Evolutionary conservation across 371 early-diverging fungal genomes (phyloP), one percentile per base, ranked within the genome.

Genomic region (Hamiltosporidium tvaerminnensis): DNA sequence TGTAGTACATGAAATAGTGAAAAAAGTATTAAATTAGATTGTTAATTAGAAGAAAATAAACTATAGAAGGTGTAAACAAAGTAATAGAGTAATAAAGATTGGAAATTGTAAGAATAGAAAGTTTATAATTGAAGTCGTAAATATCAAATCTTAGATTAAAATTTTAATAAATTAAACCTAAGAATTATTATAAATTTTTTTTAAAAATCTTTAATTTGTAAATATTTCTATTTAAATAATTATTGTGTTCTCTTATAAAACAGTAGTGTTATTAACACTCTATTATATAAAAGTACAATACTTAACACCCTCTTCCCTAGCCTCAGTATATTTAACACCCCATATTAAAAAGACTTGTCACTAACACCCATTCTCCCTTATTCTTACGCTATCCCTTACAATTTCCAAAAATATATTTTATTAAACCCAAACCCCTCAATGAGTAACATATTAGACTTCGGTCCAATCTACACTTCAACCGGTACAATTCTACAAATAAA

Each of bases 401-500:
- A 44, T 44, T 44, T 44, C 14, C 14, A 9, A 44, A 9, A 44
- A 9, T 44, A 44, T 9, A 44, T 9, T 44, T 9, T 44, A 44
- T 44, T 5, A 9, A 44, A 44, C 5, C 5, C 9, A 44, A 9
- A 52, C 12, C 56, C 61, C 56, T 53, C 2, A 44, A 71, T 71
- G 63, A 39, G 55, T 2, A 59, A 55, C 31, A 14, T 10, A 32
- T 30, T 71, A 10, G 76, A 75, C 53, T 64, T 68, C 38, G 69
- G 72, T 30, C 62, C 70, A 3, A 72, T 73, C 38, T 80, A 76
- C 61, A 77, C 71, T 31, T 49, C 61, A 38, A 77, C 76, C 52
- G 80, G 80, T 47, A 67, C 70, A 39, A 73, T 76, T 23, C 23
- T 68, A n/a, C 80, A 80, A 58, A 41, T 74, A 1, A 63, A 68